phyloP scores from a whole-genome alignment of 805 yeast genomes.

The Zygosaccharomyces rouxii region DNA sequence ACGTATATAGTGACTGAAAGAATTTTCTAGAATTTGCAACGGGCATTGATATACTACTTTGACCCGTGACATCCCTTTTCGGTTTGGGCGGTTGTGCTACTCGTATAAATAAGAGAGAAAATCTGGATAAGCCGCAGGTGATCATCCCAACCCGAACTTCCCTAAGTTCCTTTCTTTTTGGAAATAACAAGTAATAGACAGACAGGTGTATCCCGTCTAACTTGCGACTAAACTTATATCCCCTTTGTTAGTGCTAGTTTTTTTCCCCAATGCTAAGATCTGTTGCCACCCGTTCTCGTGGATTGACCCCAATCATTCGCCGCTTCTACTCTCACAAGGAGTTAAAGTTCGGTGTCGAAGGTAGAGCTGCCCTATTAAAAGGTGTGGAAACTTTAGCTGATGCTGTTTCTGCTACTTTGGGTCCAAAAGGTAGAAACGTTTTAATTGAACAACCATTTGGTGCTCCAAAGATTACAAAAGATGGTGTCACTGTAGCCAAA shows the following conservation, averaged over 20 bases:
- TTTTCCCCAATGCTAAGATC: conserved; percentile 12
- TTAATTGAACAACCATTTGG: conserved; percentile 95
- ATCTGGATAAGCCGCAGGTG: background rate
- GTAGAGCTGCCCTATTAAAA: conserved; percentile 86
- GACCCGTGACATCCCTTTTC: conserved; percentile 4
- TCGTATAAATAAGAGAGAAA: conserved; percentile 4
- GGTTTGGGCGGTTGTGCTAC: conserved; percentile 4
- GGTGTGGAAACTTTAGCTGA: conserved; percentile 95
- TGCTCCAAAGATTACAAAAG: conserved; percentile 97
- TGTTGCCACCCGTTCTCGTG: conserved; percentile 17
- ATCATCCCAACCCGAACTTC: background rate
- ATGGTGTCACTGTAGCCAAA: conserved; percentile 95
- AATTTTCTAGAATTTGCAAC: conserved; percentile 3
- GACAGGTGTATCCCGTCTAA: background rate
- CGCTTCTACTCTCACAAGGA: conserved; percentile 68
- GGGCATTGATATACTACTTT: background rate
- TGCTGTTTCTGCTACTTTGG: conserved; percentile 94
- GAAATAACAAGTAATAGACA: background rate
- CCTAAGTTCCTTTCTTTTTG: background rate
- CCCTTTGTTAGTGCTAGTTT: background rate
- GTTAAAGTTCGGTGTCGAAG: conserved; percentile 93
- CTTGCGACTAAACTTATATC: background rate
- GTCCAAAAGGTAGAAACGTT: conserved; percentile 97
- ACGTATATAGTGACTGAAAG: background rate
- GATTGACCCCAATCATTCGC: conserved; percentile 25